phyloP scores from a whole-genome alignment of 495 filamentous ascomycete species.

The Hypoxylon fuscum region DNA sequence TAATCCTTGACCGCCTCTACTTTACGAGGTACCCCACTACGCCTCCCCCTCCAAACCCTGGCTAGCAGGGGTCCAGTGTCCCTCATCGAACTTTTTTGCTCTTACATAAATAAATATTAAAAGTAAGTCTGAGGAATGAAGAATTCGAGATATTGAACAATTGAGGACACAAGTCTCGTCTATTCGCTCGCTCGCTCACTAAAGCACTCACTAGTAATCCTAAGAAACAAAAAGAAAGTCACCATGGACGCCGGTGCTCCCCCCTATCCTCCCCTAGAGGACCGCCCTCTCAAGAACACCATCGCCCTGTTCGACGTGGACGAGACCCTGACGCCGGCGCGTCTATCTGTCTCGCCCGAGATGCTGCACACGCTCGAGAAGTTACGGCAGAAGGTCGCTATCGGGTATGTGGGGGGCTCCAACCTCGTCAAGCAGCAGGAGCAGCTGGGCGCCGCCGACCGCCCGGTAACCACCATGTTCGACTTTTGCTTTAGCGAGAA shows the following conservation, averaged over 20 bases:
- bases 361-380: constrained; percentile 81
- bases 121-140: neutral
- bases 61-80: constrained; percentile 22
- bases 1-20: constrained; percentile 30
- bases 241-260: constrained; percentile 43
- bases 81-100: constrained; percentile 7
- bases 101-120: neutral
- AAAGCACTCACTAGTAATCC: neutral
- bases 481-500: constrained; percentile 98
- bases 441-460: constrained; percentile 74
- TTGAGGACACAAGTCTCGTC: neutral
- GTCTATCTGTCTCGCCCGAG: constrained; percentile 73
- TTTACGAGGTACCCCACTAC: constrained; percentile 15
- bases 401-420: constrained; percentile 89
- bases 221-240: constrained; percentile 1
- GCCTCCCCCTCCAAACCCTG: constrained; percentile 24
- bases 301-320: constrained; percentile 96
- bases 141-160: neutral
- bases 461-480: constrained; percentile 81
- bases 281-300: constrained; percentile 87
- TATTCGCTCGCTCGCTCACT: neutral
- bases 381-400: constrained; percentile 87
- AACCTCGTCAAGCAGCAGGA: constrained; percentile 95
- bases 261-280: constrained; percentile 74
- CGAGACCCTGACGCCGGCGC: constrained; percentile 81